Evolutionary conservation across 1,284 basidiomycete species (phyloP), one percentile per base, ranked within the genome.

Genomic region (Rhizopogon parksii): DNA sequence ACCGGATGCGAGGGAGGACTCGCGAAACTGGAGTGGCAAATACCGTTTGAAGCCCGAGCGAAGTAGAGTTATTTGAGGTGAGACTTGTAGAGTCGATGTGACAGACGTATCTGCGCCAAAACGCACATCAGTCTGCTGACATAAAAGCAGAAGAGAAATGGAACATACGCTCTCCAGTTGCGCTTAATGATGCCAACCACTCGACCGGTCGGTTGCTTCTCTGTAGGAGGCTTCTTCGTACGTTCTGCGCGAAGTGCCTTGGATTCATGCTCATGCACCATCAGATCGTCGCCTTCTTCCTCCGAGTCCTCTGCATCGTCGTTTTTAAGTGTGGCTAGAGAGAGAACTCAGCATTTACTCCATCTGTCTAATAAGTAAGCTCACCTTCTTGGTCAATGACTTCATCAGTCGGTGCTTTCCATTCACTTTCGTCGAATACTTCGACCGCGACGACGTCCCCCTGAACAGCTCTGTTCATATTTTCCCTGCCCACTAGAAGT

Each of bases 1-100:
- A 76, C 21, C 95, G 85, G 60, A 99, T 98, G 35, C 95, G 89
- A 0, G 96, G 96, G 21, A 99, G 82, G 15, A 91, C 79, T 12
- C 92, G 83, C 14, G 94, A 95, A 40, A 97, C 86, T 0, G 96
- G 96, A 0, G 91, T 93, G 0, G 94, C 95, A 66, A 99, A 95
- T 15, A 99, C 88, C 0, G 92, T 90, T 74, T 96, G 93, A 53
- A 87, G 83, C 5, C 92, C 88, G 4, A 93, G 79, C 5, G 91
- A 91, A 0, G 90, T 91, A 21, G 82, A 66, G 38, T 85, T 85
- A 2, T 83, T 81, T 9, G 88, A 87, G 2, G 89, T 86, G 40
- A 98, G 77, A 1, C 95, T 94, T 0, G 87, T 82, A 57, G 83
- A 82, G 69, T 98, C 96, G 52, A 99, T 86, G 68, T 98, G 95